Conservation (phyloP, 2,329 filamentous ascomycete species). For the Thielaviopsis euricoi region DNA sequence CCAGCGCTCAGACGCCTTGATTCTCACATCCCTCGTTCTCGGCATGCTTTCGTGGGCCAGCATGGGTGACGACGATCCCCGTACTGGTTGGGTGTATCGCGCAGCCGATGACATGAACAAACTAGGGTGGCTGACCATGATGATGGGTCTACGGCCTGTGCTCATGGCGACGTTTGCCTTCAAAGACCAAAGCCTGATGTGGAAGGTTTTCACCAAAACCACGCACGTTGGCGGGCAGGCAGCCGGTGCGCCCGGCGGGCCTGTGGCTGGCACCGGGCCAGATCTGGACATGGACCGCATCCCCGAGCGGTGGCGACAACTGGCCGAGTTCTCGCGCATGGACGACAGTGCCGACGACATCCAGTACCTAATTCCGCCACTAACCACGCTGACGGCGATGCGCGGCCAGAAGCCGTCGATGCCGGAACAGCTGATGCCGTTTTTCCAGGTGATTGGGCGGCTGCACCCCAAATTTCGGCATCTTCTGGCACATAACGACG, state of each 20-base stretch:
- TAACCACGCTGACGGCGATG: conserved; percentile 9
- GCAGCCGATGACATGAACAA: conserved; percentile 7
- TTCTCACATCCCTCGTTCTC: conserved; percentile 15
- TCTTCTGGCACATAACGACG: conserved; percentile 13
- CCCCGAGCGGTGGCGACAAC: conserved; percentile 12
- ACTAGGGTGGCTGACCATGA: conserved; percentile 15
- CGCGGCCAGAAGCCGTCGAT: conserved; percentile 1
- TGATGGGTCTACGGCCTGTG: conserved; percentile 15
- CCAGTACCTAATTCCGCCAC: conserved; percentile 12
- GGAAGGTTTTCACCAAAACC: conserved; percentile 7
- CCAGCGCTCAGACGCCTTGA: conserved; percentile 14
- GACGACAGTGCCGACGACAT: conserved; percentile 6
- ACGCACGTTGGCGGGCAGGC: conserved; percentile 10
- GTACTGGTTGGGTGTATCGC: conserved; percentile 15
- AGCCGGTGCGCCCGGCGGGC: conserved; percentile 11
- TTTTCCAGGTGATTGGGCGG: conserved; percentile 14
- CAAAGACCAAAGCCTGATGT: conserved; percentile 13
- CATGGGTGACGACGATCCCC: conserved; percentile 10
- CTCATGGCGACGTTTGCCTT: conserved; percentile 13
- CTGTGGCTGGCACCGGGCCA: conserved; percentile 9
- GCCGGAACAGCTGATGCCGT: conserved; percentile 13
- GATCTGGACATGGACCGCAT: conserved; percentile 12
- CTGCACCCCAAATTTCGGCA: conserved; percentile 14
- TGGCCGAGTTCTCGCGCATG: conserved; percentile 10
- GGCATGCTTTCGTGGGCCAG: conserved; percentile 15